A percentile compares a stretch with the other conserved stretches of the same genome.
Evolutionary conservation across 257 asterid genomes (phyloP).

Genomic region (Cordia subcordata): DNA sequence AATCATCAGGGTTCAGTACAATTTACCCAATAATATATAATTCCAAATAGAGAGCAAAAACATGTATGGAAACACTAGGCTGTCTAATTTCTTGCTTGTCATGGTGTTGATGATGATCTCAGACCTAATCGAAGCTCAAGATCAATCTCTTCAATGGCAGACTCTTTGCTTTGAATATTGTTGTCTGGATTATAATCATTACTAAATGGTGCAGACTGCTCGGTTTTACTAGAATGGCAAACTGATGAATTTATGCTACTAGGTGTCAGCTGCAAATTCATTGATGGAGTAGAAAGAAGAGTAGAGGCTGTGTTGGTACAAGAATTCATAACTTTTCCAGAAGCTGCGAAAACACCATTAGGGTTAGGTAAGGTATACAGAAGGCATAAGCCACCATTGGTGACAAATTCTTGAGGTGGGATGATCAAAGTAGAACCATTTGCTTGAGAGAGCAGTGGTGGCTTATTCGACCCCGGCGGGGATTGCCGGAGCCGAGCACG

Average conservation of each 20-base stretch:
- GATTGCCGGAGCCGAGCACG: slow-evolving; percentile 46
- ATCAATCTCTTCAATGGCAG: slow-evolving; percentile 41
- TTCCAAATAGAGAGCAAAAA: slow-evolving; percentile 10
- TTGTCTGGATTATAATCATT: slow-evolving; percentile 10
- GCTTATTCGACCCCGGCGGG: slow-evolving; percentile 10
- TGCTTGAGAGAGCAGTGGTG: slow-evolving; percentile 3
- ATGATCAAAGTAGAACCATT: slow-evolving; percentile 22
- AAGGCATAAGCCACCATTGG: slow-evolving; percentile 36
- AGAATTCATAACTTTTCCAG: slow-evolving; percentile 6
- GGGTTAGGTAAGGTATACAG: slow-evolving; percentile 52
- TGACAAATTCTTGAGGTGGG: slow-evolving; percentile 34
- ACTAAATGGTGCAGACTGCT: slow-evolving; percentile 26
- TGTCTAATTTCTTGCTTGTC: slow-evolving; percentile 1
- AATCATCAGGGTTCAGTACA: slow-evolving; percentile 1
- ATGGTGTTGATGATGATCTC: slow-evolving; percentile 14
- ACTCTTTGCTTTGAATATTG: not conserved
- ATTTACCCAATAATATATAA: too few relatives aligned
- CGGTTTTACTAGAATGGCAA: slow-evolving; percentile 27
- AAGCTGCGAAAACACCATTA: slow-evolving; percentile 22
- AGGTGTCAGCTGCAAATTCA: slow-evolving; percentile 10
- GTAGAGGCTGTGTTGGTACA: slow-evolving; percentile 20
- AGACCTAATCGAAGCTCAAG: slow-evolving; percentile 66
- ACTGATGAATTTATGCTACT: slow-evolving; percentile 25
- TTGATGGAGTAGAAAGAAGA: slow-evolving; percentile 14
- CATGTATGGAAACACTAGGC: slow-evolving; percentile 4